Base-by-base conservation (phyloP, 768 basidiomycete species). In the Phlebiopsis gigantea region DNA sequence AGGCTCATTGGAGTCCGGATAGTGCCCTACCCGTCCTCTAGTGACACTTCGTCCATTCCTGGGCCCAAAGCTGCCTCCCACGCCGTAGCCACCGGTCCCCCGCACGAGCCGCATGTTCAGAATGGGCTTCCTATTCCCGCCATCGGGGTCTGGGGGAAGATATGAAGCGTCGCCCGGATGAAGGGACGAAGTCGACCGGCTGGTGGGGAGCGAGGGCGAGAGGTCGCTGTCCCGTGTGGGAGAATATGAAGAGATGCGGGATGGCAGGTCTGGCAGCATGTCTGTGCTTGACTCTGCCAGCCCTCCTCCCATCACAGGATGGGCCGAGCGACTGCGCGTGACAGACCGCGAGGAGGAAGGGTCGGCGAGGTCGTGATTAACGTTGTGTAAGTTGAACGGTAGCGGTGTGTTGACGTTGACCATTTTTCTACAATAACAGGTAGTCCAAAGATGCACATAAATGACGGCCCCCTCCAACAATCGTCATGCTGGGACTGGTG, bases 351-450 rank as follows among this genome's bases (percentile, higher is more conserved):
- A 60, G n/a, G 61, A 55, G 2, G 70, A 67, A 26, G 65, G 62
- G 2, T 69, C 65, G 54, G 46, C 9, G 17, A 46, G 26, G 30
- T 67, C 61, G 6, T 66, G 57, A 8, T 48, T 53, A 28, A 72
- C 70, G 65, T 79, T 79, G 58, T 78, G 78, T 7, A 86, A 72
- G 63, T 82, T 81, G 70, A 87, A 87, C 0, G 85, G 85, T 25
- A 81, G 73, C 22, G 75, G 76, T 1, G 81, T 79, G 55, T 78
- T 77, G 14, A 87, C 78, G 55, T 86, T 85, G 61, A 87, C 84
- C 85, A 87, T 87, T 77, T 80, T 84, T 29, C 85, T 87, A 66
- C 30, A 26, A 54, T 14, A 24, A 24, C 14, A 29, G 5, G 50
- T 6, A 39, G 53, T 34, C 9, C 45, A 43, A 45, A 49, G 29